Percentiles rank a stretch among this genome's conserved stretches.
phyloP scores from a whole-genome alignment of 805 yeast genomes.

The Starmerella floris region DNA sequence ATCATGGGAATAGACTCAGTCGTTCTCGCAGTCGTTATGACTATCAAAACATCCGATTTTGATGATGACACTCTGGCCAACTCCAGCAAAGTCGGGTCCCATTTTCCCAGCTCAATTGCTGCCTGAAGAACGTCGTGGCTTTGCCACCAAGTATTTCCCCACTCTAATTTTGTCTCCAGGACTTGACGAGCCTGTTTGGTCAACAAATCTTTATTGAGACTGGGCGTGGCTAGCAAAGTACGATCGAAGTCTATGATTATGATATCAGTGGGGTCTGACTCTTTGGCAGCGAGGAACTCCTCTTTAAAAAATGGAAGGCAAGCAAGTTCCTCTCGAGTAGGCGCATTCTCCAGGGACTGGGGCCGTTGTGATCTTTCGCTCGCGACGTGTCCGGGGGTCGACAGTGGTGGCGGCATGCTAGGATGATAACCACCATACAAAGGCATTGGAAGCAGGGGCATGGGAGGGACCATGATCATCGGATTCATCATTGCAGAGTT shows the following conservation, averaged over 20 bases:
- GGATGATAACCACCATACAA: no score
- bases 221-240: constrained; percentile 16
- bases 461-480: not conserved
- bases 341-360: not conserved
- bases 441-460: no score
- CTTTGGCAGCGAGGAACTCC: constrained; percentile 1
- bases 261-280: constrained; percentile 13
- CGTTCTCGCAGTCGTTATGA: constrained; percentile 17
- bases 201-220: constrained; percentile 12
- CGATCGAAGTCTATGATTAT: constrained; percentile 20
- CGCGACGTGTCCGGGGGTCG: no score
- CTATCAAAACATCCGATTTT: constrained; percentile 6
- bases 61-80: constrained; percentile 8
- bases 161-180: constrained; percentile 13
- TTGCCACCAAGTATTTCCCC: constrained; percentile 12
- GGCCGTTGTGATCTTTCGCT: not conserved
- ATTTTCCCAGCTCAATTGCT: constrained; percentile 6
- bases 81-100: constrained; percentile 16
- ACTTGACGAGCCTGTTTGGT: constrained; percentile 7
- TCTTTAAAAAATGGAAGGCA: constrained; percentile 10
- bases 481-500: not conserved
- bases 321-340: constrained; percentile 6
- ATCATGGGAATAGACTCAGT: constrained; percentile 5
- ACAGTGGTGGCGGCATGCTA: no score
- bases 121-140: constrained; percentile 14